These are phyloP conservation scores for Circinella minor DNA, from an alignment of 371 early-diverging fungal genomes.

Conservation along the genomic window DNA sequence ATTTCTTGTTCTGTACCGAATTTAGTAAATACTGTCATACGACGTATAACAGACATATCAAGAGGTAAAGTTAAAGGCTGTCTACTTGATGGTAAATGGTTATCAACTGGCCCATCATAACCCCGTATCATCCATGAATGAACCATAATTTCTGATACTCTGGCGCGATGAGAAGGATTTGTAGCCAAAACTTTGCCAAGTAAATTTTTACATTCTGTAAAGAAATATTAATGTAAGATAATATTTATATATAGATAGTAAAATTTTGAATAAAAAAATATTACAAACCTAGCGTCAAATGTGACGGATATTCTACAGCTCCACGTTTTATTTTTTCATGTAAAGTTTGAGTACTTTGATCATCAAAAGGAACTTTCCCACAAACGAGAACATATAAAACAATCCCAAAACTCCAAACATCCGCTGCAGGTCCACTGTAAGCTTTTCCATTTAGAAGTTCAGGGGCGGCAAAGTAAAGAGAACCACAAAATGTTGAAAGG, in stretches of 20 bases:
- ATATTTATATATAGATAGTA: constrained; percentile 4
- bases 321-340: constrained; percentile 90
- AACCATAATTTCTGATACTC: constrained; percentile 70
- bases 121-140: constrained; percentile 88
- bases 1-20: constrained; percentile 81
- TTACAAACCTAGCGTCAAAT: constrained; percentile 79
- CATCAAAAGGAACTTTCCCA: constrained; percentile 96
- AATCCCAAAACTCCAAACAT: constrained; percentile 97
- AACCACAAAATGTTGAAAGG: constrained; percentile 93
- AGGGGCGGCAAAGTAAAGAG: constrained; percentile 96
- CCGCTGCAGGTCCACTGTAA: constrained; percentile 94
- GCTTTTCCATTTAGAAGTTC: constrained; percentile 86
- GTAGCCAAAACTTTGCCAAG: constrained; percentile 80
- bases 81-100: constrained; percentile 62
- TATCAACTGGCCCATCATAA: constrained; percentile 66
- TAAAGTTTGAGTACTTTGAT: constrained; percentile 81
- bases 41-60: constrained; percentile 70
- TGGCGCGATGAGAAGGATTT: constrained; percentile 70
- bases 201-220: constrained; percentile 74
- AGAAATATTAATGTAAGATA: background rate
- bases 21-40: constrained; percentile 81
- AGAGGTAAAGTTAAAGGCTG: constrained; percentile 69
- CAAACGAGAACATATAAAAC: constrained; percentile 91
- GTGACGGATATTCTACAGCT: constrained; percentile 76
- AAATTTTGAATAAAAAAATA: background rate